Percentiles rank a stretch among this genome's conserved stretches.
Conservation (phyloP, 78 protist genomes). For the Polysphondylium violaceum region DNA sequence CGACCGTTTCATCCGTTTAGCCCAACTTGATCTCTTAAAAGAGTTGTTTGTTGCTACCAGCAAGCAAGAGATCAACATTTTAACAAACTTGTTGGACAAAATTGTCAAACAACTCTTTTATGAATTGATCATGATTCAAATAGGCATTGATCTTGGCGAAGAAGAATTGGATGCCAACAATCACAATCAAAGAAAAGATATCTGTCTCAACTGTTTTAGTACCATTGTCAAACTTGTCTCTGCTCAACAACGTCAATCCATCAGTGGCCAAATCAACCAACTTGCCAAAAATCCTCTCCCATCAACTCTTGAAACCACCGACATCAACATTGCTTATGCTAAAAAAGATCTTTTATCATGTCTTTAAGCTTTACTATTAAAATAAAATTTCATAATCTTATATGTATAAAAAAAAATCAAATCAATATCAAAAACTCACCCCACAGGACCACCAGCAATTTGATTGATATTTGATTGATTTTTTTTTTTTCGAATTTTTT, state of each 20-base stretch:
- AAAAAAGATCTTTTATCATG: background rate
- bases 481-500: background rate
- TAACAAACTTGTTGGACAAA: too few species aligned
- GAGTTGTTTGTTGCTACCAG: background rate
- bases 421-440: background rate
- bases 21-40: slow-evolving; percentile 8
- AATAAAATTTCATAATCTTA: too few species aligned
- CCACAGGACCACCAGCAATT: background rate
- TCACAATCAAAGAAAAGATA: slow-evolving; percentile 10
- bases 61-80: background rate
- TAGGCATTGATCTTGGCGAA: slow-evolving; percentile 23
- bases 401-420: too few species aligned
- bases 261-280: background rate
- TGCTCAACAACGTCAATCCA: too few species aligned
- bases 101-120: background rate
- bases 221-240: background rate
- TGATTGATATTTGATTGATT: too few species aligned
- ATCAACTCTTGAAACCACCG: background rate
- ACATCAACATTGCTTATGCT: background rate
- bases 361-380: too few species aligned
- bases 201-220: background rate
- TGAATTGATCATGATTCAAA: slow-evolving; percentile 16
- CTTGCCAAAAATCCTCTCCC: background rate
- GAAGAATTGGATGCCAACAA: background rate
- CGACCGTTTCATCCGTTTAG: slow-evolving; percentile 14